Evolutionary conservation across 306 rosid genomes (phyloP).

Genomic region (Abrus pulchellus): DNA sequence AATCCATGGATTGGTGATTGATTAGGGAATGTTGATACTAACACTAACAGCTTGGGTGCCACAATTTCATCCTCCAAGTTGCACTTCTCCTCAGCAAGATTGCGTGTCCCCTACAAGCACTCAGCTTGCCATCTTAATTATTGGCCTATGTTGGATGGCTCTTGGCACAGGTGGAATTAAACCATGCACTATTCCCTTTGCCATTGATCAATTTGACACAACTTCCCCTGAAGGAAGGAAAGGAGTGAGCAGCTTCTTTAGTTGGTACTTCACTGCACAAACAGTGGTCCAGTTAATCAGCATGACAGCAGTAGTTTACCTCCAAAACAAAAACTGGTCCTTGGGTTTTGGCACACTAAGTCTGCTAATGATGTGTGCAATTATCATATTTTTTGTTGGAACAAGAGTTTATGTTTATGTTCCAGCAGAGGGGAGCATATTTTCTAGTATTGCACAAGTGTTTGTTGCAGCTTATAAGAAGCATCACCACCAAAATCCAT

Average conservation of each 20-base stretch:
- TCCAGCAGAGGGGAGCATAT: conserved; percentile 52
- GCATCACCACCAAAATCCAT: conserved; percentile 42
- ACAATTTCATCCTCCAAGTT: conserved; percentile 60
- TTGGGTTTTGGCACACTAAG: conserved; percentile 59
- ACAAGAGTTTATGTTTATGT: conserved; percentile 33
- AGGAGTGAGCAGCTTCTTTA: conserved; percentile 53
- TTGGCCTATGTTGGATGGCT: conserved; percentile 39
- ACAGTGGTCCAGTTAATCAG: conserved; percentile 35
- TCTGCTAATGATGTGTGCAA: conserved; percentile 35
- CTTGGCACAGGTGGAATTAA: conserved; percentile 63
- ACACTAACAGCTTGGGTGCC: background rate
- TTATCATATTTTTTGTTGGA: conserved; percentile 52
- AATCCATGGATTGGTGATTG: background rate
- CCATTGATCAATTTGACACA: conserved; percentile 60
- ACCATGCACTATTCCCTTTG: conserved; percentile 64
- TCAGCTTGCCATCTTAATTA: conserved; percentile 47
- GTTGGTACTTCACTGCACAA: conserved; percentile 57
- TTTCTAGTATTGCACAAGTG: conserved; percentile 54
- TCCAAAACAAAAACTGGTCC: conserved; percentile 61
- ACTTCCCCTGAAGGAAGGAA: conserved; percentile 50
- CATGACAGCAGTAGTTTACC: conserved; percentile 47
- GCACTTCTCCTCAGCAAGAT: conserved; percentile 34
- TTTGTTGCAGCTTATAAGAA: conserved; percentile 60
- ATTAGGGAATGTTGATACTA: conserved; percentile 6
- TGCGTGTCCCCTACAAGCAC: conserved; percentile 39